Evolutionary conservation across 2,329 filamentous ascomycete genomes (phyloP), one percentile per base, ranked within the genome.

Genomic region (Alternaria tenuissima): DNA sequence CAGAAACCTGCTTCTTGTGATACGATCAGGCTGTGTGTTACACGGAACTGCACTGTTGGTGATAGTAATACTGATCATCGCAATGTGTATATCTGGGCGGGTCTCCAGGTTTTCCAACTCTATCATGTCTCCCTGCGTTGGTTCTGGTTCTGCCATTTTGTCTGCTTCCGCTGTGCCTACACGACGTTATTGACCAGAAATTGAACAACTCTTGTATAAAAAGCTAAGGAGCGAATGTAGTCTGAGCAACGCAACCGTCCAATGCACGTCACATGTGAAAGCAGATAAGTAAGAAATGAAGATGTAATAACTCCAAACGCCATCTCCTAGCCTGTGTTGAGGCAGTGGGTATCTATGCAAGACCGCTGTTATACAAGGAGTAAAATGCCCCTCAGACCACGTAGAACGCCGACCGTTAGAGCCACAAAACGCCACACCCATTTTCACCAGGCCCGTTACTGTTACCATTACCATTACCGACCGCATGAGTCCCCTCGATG

Each of bases 381-480:
- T 49, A 18, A 49, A 14, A 26, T 38, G 36, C 20, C 36, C 5
- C n/a, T 3, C 7, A 7, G n/a, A 8, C 46, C 32, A 26, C 20
- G 0, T 5, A 49, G 22, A 38, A 38, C 46, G 46, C 46, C 46
- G 1, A 6, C 1, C 20, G 16, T 48, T 16, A 58, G n/a, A 58
- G 16, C 55, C 55, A 58, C 48, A 58, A 42, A 12, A 58, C 48
- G 22, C 48, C 44, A n/a, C n/a, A n/a, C 3, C 48, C 30, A 24
- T 3, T 39, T 32, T 11, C 30, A 12, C 30, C 32, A 16, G n/a
- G 22, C 11, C 36, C 24, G n/a, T 7, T 26, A 9, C 18, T 24
- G 16, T 52, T 34, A 14, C 18, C 39, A 5, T 46, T 42, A 11
- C 18, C 39, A 7, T 46, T 42, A 11, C 55, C 32, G 11, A 4